Conservation (phyloP, 1,284 basidiomycete genomes). For the Phellopilus nigrolimitatus region DNA sequence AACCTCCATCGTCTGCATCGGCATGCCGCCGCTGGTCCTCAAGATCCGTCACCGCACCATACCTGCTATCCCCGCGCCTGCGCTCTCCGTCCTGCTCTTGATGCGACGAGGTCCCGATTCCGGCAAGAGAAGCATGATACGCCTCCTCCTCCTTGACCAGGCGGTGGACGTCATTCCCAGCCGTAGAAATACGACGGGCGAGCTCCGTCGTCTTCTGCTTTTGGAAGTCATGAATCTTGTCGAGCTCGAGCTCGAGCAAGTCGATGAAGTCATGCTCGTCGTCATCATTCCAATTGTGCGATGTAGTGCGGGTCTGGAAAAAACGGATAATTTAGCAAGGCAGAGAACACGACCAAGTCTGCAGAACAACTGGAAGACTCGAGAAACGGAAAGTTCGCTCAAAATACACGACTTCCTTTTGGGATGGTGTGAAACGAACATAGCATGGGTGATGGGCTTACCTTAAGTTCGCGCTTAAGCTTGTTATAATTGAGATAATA, state of each 20-base stretch:
- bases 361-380: background rate
- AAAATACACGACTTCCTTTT: constrained; percentile 1
- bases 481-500: constrained; percentile 88
- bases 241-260: constrained; percentile 83
- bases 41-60: constrained; percentile 35
- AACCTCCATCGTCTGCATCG: constrained; percentile 64
- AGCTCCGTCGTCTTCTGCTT: constrained; percentile 88
- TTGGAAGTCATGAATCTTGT: constrained; percentile 97
- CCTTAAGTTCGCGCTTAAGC: constrained; percentile 89
- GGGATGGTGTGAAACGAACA: background rate
- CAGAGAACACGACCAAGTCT: background rate
- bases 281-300: constrained; percentile 61
- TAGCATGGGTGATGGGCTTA: constrained; percentile 26
- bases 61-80: background rate
- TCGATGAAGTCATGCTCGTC: constrained; percentile 81
- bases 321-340: constrained; percentile 1
- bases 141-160: constrained; percentile 63
- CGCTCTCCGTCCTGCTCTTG: background rate
- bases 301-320: constrained; percentile 52
- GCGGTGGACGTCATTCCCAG: constrained; percentile 74
- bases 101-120: background rate
- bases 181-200: constrained; percentile 71
- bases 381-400: no score
- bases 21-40: constrained; percentile 55
- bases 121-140: constrained; percentile 32